Evolutionary conservation across 2,329 filamentous ascomycete genomes (phyloP), one percentile per base, ranked within the genome.

Genomic region (Colletotrichum tanaceti): DNA sequence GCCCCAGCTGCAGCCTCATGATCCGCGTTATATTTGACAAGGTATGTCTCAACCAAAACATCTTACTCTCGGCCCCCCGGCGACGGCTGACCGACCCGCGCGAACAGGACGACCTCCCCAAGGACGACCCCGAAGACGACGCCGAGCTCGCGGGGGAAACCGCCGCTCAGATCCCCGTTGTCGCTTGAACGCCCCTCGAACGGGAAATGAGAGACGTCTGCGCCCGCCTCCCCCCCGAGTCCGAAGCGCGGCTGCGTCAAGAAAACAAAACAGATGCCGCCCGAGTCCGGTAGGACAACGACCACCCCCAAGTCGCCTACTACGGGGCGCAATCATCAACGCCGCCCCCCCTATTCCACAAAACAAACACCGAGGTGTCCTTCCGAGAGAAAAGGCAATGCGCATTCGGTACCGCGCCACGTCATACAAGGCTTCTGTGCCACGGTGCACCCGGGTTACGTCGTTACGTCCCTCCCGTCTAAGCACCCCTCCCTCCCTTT

Each of bases 1-100:
- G 96, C 76, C 96, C 96, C 24, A 98, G 94, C 78, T 99, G 96
- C 81, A 98, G 94, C 79, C 83, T 99, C 74, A 97, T 97, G 93
- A 97, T 99, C 65, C 84, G 91, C 67, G 94, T 99, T 16, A 97
- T 99, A 54, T 99, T 94, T 74, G 96, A 98, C 72, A 80, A 88
- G 77, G 93, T 96, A 80, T 75, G 52, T 22, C 10, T n/a, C 11
- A 41, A 41, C 20, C 18, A n/a, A n/a, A 69, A 28, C 68, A 47
- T 13, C 63, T 18, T 22, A 43, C 3, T 35, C 10, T 10, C 14
- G 43, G 13, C 35, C 1, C 9, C n/a, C 28, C n/a, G n/a, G 20
- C 43, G 16, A 53, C 24, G 14, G 14, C 62, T 65, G 9, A 58
- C 58, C n/a, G 2, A 28, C 11, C 16, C 35, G 11, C 41, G 28